A percentile compares a stretch with the other conserved stretches of the same genome.
These are phyloP conservation scores for Diaporthe eres DNA, from an alignment of 2,329 filamentous ascomycete species.

Conservation along the genomic window DNA sequence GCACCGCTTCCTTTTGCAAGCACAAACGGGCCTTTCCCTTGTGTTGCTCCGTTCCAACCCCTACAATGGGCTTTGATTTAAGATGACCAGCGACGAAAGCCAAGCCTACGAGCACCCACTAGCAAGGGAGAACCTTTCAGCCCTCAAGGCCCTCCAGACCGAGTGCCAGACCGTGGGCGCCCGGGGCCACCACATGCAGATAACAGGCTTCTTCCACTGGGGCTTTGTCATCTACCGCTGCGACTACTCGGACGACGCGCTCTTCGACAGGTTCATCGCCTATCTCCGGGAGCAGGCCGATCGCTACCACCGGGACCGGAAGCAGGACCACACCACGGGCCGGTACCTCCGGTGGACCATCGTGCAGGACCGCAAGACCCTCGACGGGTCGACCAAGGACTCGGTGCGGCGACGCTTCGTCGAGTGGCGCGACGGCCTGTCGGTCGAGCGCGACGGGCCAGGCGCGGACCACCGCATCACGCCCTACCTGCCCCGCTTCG, in stretches of 20 bases:
- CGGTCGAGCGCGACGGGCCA: constrained; percentile 41
- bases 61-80: neutral
- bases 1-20: too few species aligned
- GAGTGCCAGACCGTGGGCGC: constrained; percentile 8
- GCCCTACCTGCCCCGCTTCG: constrained; percentile 30
- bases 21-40: too few species aligned
- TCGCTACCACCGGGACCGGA: neutral
- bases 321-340: constrained; percentile 23
- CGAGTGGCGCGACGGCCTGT: constrained; percentile 68
- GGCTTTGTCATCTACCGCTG: constrained; percentile 18
- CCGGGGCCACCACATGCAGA: neutral
- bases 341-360: constrained; percentile 61
- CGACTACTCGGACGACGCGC: constrained; percentile 42
- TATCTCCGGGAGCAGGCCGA: constrained; percentile 45
- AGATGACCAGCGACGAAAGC: neutral
- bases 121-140: neutral
- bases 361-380: constrained; percentile 32
- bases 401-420: constrained; percentile 58
- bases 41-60: too few species aligned
- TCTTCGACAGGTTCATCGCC: constrained; percentile 47
- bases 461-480: constrained; percentile 33
- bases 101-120: constrained; percentile 11
- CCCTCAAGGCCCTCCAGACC: neutral
- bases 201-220: neutral
- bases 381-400: constrained; percentile 37